Conservation (phyloP, 208 protist genomes). For the Entamoeba histolytica region DNA sequence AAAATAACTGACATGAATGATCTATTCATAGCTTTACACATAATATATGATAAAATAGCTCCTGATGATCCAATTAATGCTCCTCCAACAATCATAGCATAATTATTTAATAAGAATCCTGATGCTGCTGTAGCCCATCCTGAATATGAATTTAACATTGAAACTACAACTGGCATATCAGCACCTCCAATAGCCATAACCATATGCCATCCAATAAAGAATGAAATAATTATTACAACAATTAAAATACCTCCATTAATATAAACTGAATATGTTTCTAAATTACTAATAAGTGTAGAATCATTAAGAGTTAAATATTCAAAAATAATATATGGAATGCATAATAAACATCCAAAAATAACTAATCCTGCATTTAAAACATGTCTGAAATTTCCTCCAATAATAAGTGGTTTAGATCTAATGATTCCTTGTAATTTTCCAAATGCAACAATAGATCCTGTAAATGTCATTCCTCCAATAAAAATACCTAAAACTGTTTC, state of each 20-base stretch:
- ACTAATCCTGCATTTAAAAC: slow-evolving; percentile 29
- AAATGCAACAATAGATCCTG: slow-evolving; percentile 58
- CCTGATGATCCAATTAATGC: slow-evolving; percentile 58
- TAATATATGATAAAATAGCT: slow-evolving; percentile 65
- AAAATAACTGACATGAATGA: slow-evolving; percentile 48
- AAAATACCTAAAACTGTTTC: slow-evolving; percentile 20
- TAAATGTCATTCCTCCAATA: slow-evolving; percentile 59
- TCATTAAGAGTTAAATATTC: no score
- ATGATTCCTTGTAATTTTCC: slow-evolving; percentile 50
- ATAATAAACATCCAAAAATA: not conserved
- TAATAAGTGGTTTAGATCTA: slow-evolving; percentile 21
- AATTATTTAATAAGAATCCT: slow-evolving; percentile 55
- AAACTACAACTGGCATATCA: slow-evolving; percentile 71
- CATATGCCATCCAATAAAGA: slow-evolving; percentile 24
- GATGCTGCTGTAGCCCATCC: slow-evolving; percentile 54
- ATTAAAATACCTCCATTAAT: slow-evolving; percentile 9
- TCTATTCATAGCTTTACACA: slow-evolving; percentile 69
- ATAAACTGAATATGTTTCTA: no score
- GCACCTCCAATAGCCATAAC: slow-evolving; percentile 51
- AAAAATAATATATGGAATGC: slow-evolving; percentile 4
- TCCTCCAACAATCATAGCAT: slow-evolving; percentile 54
- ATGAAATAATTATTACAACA: slow-evolving; percentile 29
- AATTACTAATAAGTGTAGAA: no score
- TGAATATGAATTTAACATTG: slow-evolving; percentile 61
- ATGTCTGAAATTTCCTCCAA: not conserved